Evolutionary conservation across 495 filamentous ascomycete species (phyloP).

Genomic region (Talaromyces borbonicus): DNA sequence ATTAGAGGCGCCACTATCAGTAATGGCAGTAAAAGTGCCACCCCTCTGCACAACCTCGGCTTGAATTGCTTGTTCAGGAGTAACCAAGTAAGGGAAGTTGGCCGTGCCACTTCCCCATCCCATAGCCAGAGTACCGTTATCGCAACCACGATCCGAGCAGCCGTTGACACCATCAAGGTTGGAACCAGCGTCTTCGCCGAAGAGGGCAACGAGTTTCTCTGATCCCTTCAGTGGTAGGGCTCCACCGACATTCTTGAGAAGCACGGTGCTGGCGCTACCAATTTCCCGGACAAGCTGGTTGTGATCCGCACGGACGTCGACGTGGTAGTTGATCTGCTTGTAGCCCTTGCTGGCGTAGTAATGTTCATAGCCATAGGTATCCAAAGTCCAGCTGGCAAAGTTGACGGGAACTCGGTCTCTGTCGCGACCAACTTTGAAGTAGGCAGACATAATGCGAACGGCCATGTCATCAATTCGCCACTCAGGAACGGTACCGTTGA

Average conservation of each 20-base stretch:
- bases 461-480: conserved; percentile 93
- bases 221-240: conserved; percentile 66
- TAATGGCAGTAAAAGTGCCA: conserved; percentile 60
- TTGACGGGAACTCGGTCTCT: conserved; percentile 56
- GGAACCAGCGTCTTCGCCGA: conserved; percentile 76
- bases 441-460: conserved; percentile 84
- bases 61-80: conserved; percentile 78
- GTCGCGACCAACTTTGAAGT: conserved; percentile 79
- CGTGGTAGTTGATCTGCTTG: conserved; percentile 68
- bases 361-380: conserved; percentile 65
- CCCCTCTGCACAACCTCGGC: conserved; percentile 52
- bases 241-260: conserved; percentile 74
- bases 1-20: conserved; percentile 59
- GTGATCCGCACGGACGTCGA: conserved; percentile 76
- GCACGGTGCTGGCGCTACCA: conserved; percentile 67
- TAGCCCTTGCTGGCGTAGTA: conserved; percentile 47
- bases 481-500: conserved; percentile 85
- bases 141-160: conserved; percentile 72
- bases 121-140: conserved; percentile 83
- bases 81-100: conserved; percentile 86
- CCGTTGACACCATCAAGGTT: conserved; percentile 77
- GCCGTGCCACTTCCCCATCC: conserved; percentile 88
- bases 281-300: conserved; percentile 59
- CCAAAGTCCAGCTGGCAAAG: conserved; percentile 77
- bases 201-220: conserved; percentile 67